Evolutionary conservation across 2,329 filamentous ascomycete species (phyloP), one percentile per base, ranked within the genome.

Genomic region (Knoxdaviesia proteae): DNA sequence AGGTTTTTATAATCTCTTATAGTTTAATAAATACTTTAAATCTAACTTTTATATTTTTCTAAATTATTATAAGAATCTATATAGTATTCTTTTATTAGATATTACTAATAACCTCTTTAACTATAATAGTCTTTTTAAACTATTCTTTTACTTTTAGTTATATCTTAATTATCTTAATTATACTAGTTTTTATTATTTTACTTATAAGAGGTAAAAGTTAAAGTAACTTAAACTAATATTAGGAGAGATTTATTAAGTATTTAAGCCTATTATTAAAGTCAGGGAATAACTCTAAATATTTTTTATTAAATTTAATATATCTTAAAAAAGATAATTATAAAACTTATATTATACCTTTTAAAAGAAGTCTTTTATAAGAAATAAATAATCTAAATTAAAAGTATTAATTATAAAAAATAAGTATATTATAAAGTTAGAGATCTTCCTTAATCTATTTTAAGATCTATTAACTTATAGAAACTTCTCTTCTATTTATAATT

Each of bases 31-130:
- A 37, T 38, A 38, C 3, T 4, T 36, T 34, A 47, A 47, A 41
- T 46, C 44, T 40, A n/a, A 10, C 30, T 47, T 42, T 37, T 45
- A 48, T 40, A 43, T 37, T n/a, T 35, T 41, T 35, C 36, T 41
- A 41, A 43, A 40, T 41, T 41, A 41, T 38, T 38, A 39, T 40
- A 41, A 34, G 42, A 39, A 39, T 29, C 38, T 44, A 36, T 5
- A 42, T 36, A 36, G 9, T 32, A 35, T 29, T 29, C 3, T 20
- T 3, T 20, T 20, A 20, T 20, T 20, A 20, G 20, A 20, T 20
- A 20, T 20, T 20, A 20, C 20, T 20, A 20, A 20, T 2, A 20
- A 2, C 2, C 20, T 20, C 8, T 36, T 9, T 39, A 39, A 3
- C 9, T 34, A 39, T 44, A 44, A 35, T 34, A 40, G 31, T 30